These are phyloP conservation scores for Haplographium delicatum DNA, from an alignment of 495 filamentous ascomycete genomes.

Conservation along the genomic window DNA sequence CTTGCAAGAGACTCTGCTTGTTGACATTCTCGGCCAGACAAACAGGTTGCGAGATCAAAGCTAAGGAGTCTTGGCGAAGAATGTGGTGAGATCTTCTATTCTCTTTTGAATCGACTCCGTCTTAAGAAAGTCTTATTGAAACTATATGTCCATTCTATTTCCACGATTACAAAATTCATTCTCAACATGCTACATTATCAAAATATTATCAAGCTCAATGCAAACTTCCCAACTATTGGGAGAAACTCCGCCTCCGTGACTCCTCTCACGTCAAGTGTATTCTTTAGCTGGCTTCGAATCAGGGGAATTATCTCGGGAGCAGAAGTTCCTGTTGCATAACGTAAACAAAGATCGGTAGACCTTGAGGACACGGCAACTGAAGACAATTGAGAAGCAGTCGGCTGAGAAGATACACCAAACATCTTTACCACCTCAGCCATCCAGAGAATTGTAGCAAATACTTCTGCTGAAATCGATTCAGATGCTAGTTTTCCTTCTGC, in stretches of 20 bases:
- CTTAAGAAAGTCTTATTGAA: no score
- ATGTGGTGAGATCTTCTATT: no score
- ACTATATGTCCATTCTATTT: no score
- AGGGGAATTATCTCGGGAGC: neutral
- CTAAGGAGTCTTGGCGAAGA: no score
- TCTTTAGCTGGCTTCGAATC: neutral
- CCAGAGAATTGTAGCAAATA: neutral
- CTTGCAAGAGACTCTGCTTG: no score
- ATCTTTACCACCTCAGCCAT: neutral
- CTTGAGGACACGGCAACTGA: neutral
- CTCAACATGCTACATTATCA: no score
- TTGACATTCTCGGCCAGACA: no score
- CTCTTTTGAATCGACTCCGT: no score
- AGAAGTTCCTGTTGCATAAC: neutral
- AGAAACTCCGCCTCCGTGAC: neutral
- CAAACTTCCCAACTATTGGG: neutral
- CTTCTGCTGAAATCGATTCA: neutral
- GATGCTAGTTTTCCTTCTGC: neutral
- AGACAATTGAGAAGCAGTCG: neutral
- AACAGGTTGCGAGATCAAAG: no score
- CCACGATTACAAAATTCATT: no score
- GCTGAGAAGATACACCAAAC: neutral
- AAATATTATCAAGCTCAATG: neutral
- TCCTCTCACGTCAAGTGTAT: neutral
- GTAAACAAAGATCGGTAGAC: neutral